phyloP scores from a whole-genome alignment of 352 stramenopile genomes.

The Globisporangium iwayamae region DNA sequence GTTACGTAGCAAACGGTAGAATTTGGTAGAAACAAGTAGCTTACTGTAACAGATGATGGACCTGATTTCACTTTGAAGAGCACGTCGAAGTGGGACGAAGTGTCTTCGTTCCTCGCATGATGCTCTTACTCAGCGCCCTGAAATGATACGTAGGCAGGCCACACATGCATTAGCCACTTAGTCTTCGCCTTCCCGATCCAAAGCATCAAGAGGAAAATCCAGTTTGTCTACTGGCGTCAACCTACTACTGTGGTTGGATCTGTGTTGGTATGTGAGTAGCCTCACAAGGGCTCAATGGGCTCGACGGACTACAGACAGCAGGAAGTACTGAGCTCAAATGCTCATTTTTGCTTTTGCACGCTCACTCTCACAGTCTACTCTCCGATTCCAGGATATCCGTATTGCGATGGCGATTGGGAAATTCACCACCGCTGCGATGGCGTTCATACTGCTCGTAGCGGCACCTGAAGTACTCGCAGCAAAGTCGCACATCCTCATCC shows the following conservation, averaged over 20 bases:
- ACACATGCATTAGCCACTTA: neutral
- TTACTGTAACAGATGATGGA: neutral
- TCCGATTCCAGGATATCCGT: neutral
- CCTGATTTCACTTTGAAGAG: neutral
- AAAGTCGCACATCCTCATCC: neutral
- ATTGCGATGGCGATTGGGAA: neutral
- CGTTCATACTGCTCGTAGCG: neutral
- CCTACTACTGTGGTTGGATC: no score
- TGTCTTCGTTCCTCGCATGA: neutral
- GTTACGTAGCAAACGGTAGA: no score
- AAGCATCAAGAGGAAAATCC: neutral
- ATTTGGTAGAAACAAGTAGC: no score
- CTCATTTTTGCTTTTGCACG: neutral
- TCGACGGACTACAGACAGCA: neutral
- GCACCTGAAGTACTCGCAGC: neutral
- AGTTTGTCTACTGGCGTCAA: neutral
- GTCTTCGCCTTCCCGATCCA: no score
- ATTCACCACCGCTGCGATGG: neutral
- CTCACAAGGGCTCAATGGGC: no score
- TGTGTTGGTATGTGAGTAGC: no score
- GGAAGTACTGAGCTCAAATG: no score
- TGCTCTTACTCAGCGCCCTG: neutral
- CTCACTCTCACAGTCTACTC: neutral
- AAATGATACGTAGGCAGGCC: neutral
- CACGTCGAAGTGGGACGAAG: no score